phyloP scores from a whole-genome alignment of 768 basidiomycete species.

The Thelephora ganbajun region DNA sequence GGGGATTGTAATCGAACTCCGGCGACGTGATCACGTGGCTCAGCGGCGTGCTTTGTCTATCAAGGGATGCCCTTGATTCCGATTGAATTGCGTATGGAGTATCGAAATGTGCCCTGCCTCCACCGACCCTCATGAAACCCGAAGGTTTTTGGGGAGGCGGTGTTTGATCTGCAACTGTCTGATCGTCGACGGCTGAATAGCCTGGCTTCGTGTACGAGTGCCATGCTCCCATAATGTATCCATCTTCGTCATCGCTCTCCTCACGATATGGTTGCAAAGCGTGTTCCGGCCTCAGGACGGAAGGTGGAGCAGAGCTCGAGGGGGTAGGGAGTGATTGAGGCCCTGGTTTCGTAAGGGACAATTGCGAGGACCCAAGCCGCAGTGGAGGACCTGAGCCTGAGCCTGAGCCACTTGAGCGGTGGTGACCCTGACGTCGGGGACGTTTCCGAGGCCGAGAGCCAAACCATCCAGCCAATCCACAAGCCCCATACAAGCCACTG shows the following conservation, averaged over 20 bases:
- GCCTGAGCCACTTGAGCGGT: background rate
- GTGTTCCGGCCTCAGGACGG: constrained; percentile 68
- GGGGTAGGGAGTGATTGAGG: constrained; percentile 11
- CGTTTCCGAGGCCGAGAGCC: constrained; percentile 26
- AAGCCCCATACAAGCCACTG: constrained; percentile 77
- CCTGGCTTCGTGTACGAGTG: constrained; percentile 50
- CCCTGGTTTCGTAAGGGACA: background rate
- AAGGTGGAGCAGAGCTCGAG: constrained; percentile 45
- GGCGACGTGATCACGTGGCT: constrained; percentile 5
- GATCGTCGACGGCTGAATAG: constrained; percentile 31
- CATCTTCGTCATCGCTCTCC: constrained; percentile 66
- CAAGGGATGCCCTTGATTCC: constrained; percentile 48
- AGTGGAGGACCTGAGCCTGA: background rate
- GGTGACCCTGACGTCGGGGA: constrained; percentile 9
- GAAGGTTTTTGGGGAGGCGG: constrained; percentile 20
- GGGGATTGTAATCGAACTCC: background rate
- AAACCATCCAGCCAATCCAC: constrained; percentile 56
- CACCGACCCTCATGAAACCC: constrained; percentile 79
- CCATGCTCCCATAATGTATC: constrained; percentile 94
- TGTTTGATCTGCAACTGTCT: constrained; percentile 9
- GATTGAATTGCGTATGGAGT: constrained; percentile 68
- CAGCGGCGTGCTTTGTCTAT: constrained; percentile 16
- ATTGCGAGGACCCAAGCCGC: constrained; percentile 1
- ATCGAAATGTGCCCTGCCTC: constrained; percentile 77
- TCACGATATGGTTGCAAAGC: constrained; percentile 64